Evolutionary conservation across 306 rosid genomes (phyloP).

Genomic region (Heteromeles arbutifolia): DNA sequence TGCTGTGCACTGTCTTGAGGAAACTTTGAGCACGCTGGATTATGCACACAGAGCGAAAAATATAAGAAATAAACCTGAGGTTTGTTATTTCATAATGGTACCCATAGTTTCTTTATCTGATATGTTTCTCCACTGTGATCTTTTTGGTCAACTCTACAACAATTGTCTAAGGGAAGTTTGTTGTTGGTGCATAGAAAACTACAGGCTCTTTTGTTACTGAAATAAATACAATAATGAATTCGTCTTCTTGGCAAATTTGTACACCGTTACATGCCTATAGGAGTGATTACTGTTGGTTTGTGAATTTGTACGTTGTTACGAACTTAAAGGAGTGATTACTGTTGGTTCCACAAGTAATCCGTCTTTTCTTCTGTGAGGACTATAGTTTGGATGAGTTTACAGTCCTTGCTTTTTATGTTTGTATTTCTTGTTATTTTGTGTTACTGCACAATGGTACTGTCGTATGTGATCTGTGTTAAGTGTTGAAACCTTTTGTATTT

Average conservation of each 20-base stretch:
- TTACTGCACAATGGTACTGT: not conserved
- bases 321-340: not conserved
- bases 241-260: not conserved
- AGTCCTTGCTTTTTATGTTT: not conserved
- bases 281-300: not conserved
- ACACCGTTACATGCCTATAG: not conserved
- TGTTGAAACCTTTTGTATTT: not conserved
- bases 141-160: not conserved
- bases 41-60: slow-evolving; percentile 95
- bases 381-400: not conserved
- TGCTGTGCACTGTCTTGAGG: slow-evolving; percentile 95
- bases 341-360: not conserved
- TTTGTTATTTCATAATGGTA: slow-evolving; percentile 18
- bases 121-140: not conserved
- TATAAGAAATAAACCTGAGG: slow-evolving; percentile 94
- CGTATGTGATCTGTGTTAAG: not conserved
- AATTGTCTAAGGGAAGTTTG: not conserved
- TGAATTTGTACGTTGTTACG: not conserved
- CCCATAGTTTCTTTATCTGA: not conserved
- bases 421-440: not conserved
- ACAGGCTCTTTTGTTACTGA: not conserved
- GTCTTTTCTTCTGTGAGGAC: not conserved
- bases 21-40: slow-evolving; percentile 89
- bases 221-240: not conserved
- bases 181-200: not conserved